Base-by-base conservation (phyloP, 768 basidiomycete species). In the Sarcodon sp. region DNA sequence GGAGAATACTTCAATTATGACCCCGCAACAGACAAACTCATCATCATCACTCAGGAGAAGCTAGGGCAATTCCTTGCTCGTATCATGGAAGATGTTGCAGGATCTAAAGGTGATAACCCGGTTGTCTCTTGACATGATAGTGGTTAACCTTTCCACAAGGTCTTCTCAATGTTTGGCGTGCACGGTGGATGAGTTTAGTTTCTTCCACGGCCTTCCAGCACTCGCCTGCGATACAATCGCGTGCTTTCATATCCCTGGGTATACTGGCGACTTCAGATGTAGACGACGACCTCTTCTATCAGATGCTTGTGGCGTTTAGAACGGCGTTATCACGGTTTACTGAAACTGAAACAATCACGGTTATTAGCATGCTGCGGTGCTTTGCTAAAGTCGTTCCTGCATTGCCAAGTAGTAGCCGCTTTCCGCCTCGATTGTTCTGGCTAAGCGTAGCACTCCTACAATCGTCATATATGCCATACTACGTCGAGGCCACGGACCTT, bases 261-360 rank as follows among this genome's bases (percentile, higher is more conserved):
- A 72, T 76, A n/a, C 72, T 93, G n/a, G 82, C 87, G 12, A 76
- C 76, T 3, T 75, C 83, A 2, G 87, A 91, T 21, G 85, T 92
- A 37, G 92, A 96, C 53, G 92, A 93, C 52, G 92, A 96, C 59
- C 78, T 92, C 54, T 69, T 94, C 47, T 94, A 93, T 56, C 92
- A 96, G 59, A 89, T 94, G 64, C 76, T 93, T 7, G 85, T 92
- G 6, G 88, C 92, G 0, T 80, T 93, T 62, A 78, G 76, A 53
- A 80, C 74, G 0, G 83, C 86, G 0, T 65, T 94, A 13, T 72
- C 80, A n/a, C 15, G 13, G 13, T 27, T 16, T 9, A 77, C 74
- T 32, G 82, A 84, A 55, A 69, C 73, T 15, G 82, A 87, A 56
- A 80, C 80, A 0, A 66, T 74, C 41, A 73, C 87, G 0, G 77